Conservation (phyloP, 2,329 filamentous ascomycete genomes). For the Cryphonectria nitschkei region DNA sequence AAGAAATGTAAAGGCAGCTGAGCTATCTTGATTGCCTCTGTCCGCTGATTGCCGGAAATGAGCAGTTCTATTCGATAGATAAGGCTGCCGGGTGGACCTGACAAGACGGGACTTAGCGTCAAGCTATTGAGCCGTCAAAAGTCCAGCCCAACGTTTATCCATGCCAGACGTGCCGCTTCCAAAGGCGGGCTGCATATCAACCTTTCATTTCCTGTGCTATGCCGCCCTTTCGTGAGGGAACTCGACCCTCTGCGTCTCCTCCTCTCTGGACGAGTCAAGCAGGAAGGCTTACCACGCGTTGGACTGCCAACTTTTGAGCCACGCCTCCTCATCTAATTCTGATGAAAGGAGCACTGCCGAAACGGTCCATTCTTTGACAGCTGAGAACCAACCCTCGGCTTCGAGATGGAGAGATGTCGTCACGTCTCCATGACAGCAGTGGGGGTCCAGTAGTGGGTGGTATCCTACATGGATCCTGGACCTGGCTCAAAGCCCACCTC, state of each 20-base stretch:
- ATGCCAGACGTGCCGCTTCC: background rate
- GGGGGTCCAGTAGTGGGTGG: background rate
- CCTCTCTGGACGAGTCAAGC: too few species aligned
- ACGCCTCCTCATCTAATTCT: background rate
- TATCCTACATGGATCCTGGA: background rate
- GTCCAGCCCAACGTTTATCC: background rate
- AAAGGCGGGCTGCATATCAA: background rate
- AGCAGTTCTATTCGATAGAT: background rate
- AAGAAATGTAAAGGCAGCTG: background rate
- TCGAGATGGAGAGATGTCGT: background rate
- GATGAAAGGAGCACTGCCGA: too few species aligned
- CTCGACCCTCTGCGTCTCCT: too few species aligned
- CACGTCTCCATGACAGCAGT: background rate
- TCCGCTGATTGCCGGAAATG: background rate
- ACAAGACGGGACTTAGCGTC: background rate
- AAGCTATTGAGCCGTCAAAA: constrained; percentile 1
- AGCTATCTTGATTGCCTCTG: background rate
- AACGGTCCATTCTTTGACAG: background rate
- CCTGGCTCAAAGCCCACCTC: background rate
- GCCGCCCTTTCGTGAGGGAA: background rate
- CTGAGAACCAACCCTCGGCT: background rate
- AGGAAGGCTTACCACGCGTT: background rate
- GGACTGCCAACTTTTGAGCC: background rate
- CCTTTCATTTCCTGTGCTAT: background rate
- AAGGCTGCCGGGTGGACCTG: constrained; percentile 3